Base-by-base conservation (phyloP, 108 stramenopile species). In the Nitzschia sp. region DNA sequence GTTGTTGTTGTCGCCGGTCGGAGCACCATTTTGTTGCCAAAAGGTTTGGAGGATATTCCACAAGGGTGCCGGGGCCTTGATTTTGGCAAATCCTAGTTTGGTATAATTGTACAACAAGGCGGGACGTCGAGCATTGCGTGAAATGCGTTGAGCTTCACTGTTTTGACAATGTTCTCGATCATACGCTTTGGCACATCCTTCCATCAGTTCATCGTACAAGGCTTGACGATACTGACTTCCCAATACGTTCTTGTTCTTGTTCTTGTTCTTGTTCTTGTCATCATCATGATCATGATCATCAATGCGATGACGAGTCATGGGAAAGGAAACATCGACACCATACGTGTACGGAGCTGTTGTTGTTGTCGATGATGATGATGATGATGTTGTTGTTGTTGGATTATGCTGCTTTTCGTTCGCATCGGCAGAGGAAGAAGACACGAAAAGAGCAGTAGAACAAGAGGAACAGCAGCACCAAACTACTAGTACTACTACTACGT, bases 121-220 rank as follows among this genome's bases (percentile, higher is more conserved):
- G 0, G 89, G 89, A 55, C 86, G 89, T n/a, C 85, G 72, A 47
- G 67, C 85, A 90, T 90, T 31, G 47, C 72, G 27, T 85, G 71
- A 0, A 81, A 83, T 30, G 72, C 81, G 11, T 46, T 36, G 33
- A 86, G 81, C 36, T 63, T 82, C 26, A 69, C 27, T 2, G 22
- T 19, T 26, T 46, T 71, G 59, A 36, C 25, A 38, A 8, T 55
- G 58, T 48, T 68, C 66, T 34, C 64, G 57, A 23, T 76, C 77
- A 58, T 80, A 88, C 19, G 81, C 44, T 2, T 82, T 78, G 0
- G 62, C 52, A 57, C 92, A 90, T 1, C 86, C 86, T 56, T 80
- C 33, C 27, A 90, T 67, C 53, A 60, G 71, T 17, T 68, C 29
- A 27, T 85, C 72, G 58, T 90, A 87, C 19, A 78, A 73, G 9